Conservation (phyloP, 1,284 basidiomycete species). For the Singerocomus inundabilis region DNA sequence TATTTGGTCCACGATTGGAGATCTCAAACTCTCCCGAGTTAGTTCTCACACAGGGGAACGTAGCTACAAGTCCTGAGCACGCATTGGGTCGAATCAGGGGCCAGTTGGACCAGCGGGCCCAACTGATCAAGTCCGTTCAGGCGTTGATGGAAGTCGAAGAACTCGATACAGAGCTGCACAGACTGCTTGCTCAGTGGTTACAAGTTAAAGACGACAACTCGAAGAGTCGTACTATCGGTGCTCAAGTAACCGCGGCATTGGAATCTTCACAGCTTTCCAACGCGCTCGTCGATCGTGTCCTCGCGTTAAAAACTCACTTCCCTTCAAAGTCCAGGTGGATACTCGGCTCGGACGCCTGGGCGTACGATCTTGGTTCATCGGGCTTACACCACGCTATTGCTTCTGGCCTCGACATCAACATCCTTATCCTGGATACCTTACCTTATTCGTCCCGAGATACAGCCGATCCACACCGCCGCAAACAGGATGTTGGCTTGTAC, state of each 20-base stretch:
- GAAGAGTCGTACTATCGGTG: slow-evolving; percentile 61
- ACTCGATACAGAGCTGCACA: slow-evolving; percentile 62
- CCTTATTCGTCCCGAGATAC: slow-evolving; percentile 80
- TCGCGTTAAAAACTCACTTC: slow-evolving; percentile 63
- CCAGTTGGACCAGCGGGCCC: slow-evolving; percentile 69
- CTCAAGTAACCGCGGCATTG: slow-evolving; percentile 57
- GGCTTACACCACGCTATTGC: slow-evolving; percentile 94
- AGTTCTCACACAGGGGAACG: slow-evolving; percentile 62
- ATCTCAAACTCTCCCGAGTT: slow-evolving; percentile 83
- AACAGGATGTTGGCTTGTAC: slow-evolving; percentile 94
- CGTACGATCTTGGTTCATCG: slow-evolving; percentile 94
- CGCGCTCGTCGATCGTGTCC: slow-evolving; percentile 52
- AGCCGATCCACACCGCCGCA: slow-evolving; percentile 71
- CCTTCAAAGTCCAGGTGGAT: slow-evolving; percentile 85
- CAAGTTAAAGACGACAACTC: slow-evolving; percentile 60
- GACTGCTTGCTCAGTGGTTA: slow-evolving; percentile 73
- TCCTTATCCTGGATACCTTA: slow-evolving; percentile 94
- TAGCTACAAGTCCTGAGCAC: slow-evolving; percentile 89
- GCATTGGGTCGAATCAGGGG: slow-evolving; percentile 90
- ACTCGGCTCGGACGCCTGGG: slow-evolving; percentile 96
- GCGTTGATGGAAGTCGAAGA: slow-evolving; percentile 51
- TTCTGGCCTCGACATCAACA: slow-evolving; percentile 89
- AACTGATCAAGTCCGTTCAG: slow-evolving; percentile 63
- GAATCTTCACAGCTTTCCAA: slow-evolving; percentile 44
- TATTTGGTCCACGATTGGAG: slow-evolving; percentile 83